A percentile compares a stretch with the other conserved stretches of the same genome.
These are phyloP conservation scores for Hamiltosporidium tvaerminnensis DNA, from an alignment of 371 early-diverging fungal species.

Conservation along the genomic window DNA sequence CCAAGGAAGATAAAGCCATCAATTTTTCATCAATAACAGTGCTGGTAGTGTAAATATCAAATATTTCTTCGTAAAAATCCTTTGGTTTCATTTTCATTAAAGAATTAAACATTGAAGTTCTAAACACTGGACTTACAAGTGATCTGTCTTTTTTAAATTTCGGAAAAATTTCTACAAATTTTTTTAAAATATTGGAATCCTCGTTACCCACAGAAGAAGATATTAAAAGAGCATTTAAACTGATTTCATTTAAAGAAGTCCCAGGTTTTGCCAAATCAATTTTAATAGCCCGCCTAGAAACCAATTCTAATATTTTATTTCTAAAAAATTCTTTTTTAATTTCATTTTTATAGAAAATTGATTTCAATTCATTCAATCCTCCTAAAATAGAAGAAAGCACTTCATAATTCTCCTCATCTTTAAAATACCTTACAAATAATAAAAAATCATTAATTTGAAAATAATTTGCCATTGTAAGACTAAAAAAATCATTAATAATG, in stretches of 20 bases:
- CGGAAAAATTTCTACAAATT: background rate
- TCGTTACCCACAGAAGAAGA: background rate
- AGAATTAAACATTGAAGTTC: background rate
- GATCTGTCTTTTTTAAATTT: background rate
- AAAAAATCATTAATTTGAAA: background rate
- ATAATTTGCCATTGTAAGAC: background rate
- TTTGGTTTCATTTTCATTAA: background rate
- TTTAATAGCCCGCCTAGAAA: background rate
- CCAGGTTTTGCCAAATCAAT: background rate
- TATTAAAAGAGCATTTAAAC: background rate
- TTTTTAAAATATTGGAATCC: background rate
- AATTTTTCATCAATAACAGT: conserved; percentile 1
- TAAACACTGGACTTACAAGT: background rate
- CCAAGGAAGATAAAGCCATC: background rate
- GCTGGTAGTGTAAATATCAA: background rate
- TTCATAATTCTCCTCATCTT: conserved; percentile 1
- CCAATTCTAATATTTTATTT: background rate
- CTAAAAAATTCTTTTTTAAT: background rate
- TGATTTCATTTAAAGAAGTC: background rate
- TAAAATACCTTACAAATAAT: background rate
- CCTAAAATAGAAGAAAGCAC: background rate
- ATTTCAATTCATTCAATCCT: background rate
- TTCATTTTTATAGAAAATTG: conserved; percentile 1
- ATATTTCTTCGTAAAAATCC: background rate
- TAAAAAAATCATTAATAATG: background rate